Percentiles rank a stretch among this genome's conserved stretches.
Evolutionary conservation across 176 grass and related monocot species (phyloP).

Genomic region (Tillandsia fasciculata): DNA sequence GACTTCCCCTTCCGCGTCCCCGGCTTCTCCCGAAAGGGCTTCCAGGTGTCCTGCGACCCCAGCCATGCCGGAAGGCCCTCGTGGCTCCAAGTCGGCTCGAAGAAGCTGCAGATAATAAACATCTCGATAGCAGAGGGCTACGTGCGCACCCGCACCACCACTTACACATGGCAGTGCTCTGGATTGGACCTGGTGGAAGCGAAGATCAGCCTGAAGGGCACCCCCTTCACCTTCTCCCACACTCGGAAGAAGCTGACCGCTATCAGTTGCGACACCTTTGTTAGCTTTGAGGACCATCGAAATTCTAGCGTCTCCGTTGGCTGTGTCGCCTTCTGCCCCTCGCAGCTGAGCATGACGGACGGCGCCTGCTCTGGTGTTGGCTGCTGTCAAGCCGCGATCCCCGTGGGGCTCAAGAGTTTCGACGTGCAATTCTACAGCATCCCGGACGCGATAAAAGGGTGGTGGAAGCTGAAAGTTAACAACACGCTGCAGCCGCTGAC

Average conservation of each 20-base stretch:
- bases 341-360: neutral
- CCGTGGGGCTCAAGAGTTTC: neutral
- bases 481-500: no score
- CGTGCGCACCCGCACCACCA: neutral
- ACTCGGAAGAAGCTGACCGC: neutral
- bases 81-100: neutral
- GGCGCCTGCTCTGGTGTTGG: neutral
- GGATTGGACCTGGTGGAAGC: no score
- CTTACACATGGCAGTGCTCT: neutral
- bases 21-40: neutral
- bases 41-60: neutral
- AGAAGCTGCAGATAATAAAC: neutral
- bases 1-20: constrained; percentile 1
- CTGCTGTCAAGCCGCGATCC: neutral
- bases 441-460: neutral
- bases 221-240: neutral
- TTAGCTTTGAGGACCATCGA: neutral
- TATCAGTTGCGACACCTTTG: neutral
- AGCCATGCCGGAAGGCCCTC: no score
- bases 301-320: neutral
- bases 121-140: neutral
- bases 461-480: neutral
- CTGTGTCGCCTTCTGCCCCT: neutral
- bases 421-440: neutral
- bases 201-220: neutral